Conservation (phyloP, 169 alveolate genomes). For the Plasmodium cynomolgi region DNA sequence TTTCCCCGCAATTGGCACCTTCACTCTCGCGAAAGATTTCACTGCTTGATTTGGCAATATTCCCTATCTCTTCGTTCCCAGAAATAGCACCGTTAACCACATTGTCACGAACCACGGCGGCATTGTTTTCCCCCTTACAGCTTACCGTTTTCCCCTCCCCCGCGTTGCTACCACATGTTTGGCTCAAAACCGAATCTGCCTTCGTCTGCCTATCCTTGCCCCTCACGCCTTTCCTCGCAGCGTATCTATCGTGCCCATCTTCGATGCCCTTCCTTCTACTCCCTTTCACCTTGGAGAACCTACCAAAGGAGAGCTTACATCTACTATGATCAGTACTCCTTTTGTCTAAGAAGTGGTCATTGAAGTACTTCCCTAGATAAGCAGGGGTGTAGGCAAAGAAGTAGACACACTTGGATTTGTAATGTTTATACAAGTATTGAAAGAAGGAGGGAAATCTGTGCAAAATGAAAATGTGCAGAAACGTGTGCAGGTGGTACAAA, state of each 20-base stretch:
- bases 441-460: constrained; percentile 55
- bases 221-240: background rate
- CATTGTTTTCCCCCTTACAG: background rate
- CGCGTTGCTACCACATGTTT: background rate
- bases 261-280: background rate
- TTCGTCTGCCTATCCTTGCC: background rate
- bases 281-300: background rate
- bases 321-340: background rate
- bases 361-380: constrained; percentile 32
- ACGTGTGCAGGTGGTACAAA: constrained; percentile 62
- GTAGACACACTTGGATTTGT: constrained; percentile 47
- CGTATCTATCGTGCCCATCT: background rate
- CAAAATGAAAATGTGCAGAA: constrained; percentile 50
- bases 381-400: constrained; percentile 64
- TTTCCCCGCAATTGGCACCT: background rate
- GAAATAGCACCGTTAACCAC: background rate
- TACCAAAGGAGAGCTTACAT: background rate
- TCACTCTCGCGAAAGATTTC: background rate
- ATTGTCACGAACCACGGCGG: background rate
- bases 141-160: background rate
- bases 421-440: constrained; percentile 51
- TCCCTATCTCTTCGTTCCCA: background rate
- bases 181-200: background rate
- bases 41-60: background rate
- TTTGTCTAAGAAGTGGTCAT: background rate